Evolutionary conservation across 2,329 filamentous ascomycete species (phyloP), one percentile per base, ranked within the genome.

Genomic region (Hypoxylon sp.): DNA sequence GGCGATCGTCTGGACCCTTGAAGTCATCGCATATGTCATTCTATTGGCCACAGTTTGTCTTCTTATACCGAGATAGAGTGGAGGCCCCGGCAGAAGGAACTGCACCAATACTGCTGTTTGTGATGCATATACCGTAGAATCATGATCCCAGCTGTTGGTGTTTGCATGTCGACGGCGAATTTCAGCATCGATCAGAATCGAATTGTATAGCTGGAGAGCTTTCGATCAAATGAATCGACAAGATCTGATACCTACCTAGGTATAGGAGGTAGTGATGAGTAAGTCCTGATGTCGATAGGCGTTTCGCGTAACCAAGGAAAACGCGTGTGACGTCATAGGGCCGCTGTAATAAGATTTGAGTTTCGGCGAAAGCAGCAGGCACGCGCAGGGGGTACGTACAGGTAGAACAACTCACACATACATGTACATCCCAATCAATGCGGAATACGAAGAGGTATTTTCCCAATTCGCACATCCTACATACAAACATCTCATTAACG

Each of bases 11-110:
- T 30, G 39, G 34, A 23, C 67, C 55, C 65, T 65, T 75, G 74
- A 76, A 72, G 74, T 75, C 74, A 77, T 75, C 58, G 65, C 63
- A 69, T 73, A 75, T 74, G 72, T 74, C 74, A 75, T 74, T 64
- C 53, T 65, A 76, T 75, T 74, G 71, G 73, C 65, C 70, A 70
- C 62, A 37, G 29, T 41, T 46, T 47, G 43, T 8, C 43, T 9
- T 50, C 21, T 45, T 59, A 29, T 67, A 65, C 53, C 53, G 67
- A 67, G 48, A 57, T 56, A 46, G 46, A 37, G 57, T 63, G 61
- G 63, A 67, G 67, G 60, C 37, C 37, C 21, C 21, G 54, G 25
- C 46, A 34, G 65, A 46, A 43, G 54, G 45, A 50, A 46, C 39
- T 65, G 61, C 53, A 43, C 47, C 63, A 63, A 55, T 47, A 53